Evolutionary conservation across 2,329 filamentous ascomycete species (phyloP).

Genomic region (Fusarium sp.): DNA sequence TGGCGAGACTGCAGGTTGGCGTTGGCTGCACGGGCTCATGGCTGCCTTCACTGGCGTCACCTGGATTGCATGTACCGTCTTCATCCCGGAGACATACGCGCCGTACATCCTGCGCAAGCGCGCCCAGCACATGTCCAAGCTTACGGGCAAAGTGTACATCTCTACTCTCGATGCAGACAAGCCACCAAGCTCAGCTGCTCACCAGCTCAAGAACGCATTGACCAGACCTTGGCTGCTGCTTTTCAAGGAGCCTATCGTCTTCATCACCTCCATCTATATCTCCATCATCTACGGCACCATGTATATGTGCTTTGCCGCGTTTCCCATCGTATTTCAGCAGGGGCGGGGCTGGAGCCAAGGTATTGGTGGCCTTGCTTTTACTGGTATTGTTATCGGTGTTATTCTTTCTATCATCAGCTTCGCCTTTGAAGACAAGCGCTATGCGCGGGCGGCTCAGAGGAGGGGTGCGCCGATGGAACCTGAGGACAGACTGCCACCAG

Average conservation of each 20-base stretch:
- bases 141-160: slow-evolving; percentile 37
- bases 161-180: slow-evolving; percentile 54
- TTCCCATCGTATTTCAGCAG: slow-evolving; percentile 19
- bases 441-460: neutral
- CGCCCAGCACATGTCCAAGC: slow-evolving; percentile 32
- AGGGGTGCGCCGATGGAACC: neutral
- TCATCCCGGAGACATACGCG: slow-evolving; percentile 50
- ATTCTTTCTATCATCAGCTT: neutral
- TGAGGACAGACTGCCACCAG: neutral
- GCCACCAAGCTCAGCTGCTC: slow-evolving; percentile 45
- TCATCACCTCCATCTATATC: slow-evolving; percentile 70
- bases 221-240: slow-evolving; percentile 72
- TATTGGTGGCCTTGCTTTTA: neutral
- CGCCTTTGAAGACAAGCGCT: slow-evolving; percentile 1
- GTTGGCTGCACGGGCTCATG: slow-evolving; percentile 52
- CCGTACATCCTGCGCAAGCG: slow-evolving; percentile 36
- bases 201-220: slow-evolving; percentile 53
- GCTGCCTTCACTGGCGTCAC: slow-evolving; percentile 52
- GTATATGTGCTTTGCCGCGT: slow-evolving; percentile 25
- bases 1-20: slow-evolving; percentile 63
- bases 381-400: slow-evolving; percentile 4
- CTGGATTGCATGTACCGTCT: slow-evolving; percentile 49
- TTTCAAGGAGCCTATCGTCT: slow-evolving; percentile 74
- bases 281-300: slow-evolving; percentile 52
- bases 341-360: slow-evolving; percentile 18